Evolutionary conservation across 768 basidiomycete genomes (phyloP).

Genomic region (Hemileccinum impolitum): DNA sequence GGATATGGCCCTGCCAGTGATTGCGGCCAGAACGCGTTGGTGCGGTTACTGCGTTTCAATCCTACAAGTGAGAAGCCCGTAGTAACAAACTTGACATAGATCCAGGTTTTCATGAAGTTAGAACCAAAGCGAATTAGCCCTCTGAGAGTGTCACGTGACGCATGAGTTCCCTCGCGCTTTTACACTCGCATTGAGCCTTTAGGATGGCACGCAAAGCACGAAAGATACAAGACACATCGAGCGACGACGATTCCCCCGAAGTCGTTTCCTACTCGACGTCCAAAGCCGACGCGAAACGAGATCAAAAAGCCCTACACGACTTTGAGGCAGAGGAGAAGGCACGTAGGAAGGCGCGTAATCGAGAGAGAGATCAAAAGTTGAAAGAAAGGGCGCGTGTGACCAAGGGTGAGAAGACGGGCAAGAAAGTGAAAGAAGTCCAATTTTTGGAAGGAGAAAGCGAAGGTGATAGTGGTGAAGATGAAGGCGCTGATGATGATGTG

Average conservation of each 20-base stretch:
- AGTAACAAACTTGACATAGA: no score
- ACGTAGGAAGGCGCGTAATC: constrained; percentile 43
- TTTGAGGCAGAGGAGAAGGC: constrained; percentile 38
- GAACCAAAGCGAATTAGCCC: no score
- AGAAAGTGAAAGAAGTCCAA: constrained; percentile 15
- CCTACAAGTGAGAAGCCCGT: no score
- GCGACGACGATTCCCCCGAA: constrained; percentile 49
- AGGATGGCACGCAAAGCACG: constrained; percentile 20
- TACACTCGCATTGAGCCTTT: not conserved
- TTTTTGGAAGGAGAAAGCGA: constrained; percentile 18
- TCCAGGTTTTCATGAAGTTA: no score
- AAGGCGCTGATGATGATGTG: constrained; percentile 18
- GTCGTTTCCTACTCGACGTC: constrained; percentile 45
- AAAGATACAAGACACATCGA: constrained; percentile 15
- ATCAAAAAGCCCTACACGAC: constrained; percentile 35
- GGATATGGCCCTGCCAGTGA: no score
- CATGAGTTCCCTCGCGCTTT: no score
- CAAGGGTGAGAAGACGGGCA: constrained; percentile 4
- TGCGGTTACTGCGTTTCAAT: no score
- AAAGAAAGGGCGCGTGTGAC: constrained; percentile 44
- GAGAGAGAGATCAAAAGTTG: constrained; percentile 44
- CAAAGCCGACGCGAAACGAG: constrained; percentile 39
- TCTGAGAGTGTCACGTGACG: no score
- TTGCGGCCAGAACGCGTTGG: no score
- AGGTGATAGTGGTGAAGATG: constrained; percentile 24